Percentiles rank a stretch among this genome's conserved stretches.
These are phyloP conservation scores for Nitzschia putrida DNA, from an alignment of 108 stramenopile species.

Conservation along the genomic window DNA sequence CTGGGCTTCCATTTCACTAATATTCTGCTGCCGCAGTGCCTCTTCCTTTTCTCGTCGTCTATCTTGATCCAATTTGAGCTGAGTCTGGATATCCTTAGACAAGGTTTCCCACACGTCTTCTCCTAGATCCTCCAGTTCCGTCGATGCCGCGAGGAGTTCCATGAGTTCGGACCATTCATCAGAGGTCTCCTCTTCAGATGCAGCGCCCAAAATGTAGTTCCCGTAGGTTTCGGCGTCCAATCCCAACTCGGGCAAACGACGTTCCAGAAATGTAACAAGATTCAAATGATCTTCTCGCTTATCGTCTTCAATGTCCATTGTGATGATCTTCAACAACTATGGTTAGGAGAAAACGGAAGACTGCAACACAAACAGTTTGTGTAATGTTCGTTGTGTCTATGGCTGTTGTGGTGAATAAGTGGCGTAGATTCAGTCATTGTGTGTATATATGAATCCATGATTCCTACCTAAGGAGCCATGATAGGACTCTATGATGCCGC, in stretches of 20 bases:
- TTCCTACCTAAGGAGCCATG: no score
- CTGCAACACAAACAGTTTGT: no score
- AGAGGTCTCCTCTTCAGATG: conserved; percentile 26
- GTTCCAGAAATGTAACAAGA: conserved; percentile 46
- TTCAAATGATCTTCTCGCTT: conserved; percentile 15
- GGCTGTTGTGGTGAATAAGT: no score
- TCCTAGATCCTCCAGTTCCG: conserved; percentile 45
- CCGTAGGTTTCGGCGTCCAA: conserved; percentile 78
- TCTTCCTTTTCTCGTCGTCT: conserved; percentile 33
- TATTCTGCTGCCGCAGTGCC: conserved; percentile 35
- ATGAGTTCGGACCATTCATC: conserved; percentile 63
- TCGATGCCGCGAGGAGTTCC: conserved; percentile 67
- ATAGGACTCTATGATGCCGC: no score
- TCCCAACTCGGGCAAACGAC: conserved; percentile 61
- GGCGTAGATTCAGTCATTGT: no score
- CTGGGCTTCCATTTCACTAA: conserved; percentile 53
- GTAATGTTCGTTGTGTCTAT: no score
- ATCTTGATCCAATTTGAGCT: conserved; percentile 34
- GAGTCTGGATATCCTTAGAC: conserved; percentile 43
- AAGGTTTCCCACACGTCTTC: conserved; percentile 59
- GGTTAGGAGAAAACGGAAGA: no score
- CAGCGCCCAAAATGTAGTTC: conserved; percentile 58
- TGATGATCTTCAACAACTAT: no score
- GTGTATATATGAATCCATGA: no score
- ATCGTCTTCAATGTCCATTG: neutral